Evolutionary conservation across 2,329 filamentous ascomycete species (phyloP), one percentile per base, ranked within the genome.

Genomic region (Chaetothyriales sp.): DNA sequence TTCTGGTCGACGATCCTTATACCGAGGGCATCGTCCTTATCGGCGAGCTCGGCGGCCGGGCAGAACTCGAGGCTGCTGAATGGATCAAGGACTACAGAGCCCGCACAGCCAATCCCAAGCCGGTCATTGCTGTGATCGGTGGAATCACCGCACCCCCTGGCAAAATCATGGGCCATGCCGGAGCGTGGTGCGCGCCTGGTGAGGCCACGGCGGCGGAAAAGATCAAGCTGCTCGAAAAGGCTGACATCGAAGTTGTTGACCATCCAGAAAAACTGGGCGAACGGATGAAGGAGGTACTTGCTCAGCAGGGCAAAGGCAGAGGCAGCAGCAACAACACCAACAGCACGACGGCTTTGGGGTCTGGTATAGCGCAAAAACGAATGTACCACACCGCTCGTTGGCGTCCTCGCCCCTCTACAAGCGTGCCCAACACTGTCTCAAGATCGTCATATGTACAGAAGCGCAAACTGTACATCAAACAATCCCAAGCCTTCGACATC

Each of bases 151-250:
- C 81, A n/a, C 74, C 75, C 5, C 68, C 71, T 15, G 80, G 80
- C 12, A 74, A 76, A 19, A 75, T 86, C 44, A 88, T 89, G 83
- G 85, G 85, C 8, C 85, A 90, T 63, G 83, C 84, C 8, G 85
- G 85, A 44, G 85, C 85, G 12, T 86, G 84, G 71, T 72, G 73
- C 49, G 73, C 79, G 1, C 73, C 79, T 5, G 81, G 81, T 18
- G 83, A 89, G 62, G 76, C 79, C 2, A 73, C 73, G 53, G 77
- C 80, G 0, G 67, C 71, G 42, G 72, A 74, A n/a, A 90, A 90
- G 65, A 78, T 83, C 53, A 73, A 73, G 43, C 75, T 78, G 1
- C 71, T 90, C n/a, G 69, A 80, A 62, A 69, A 74, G 50, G 83
- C 76, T 10, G 83, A 83, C 2, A 83, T 77, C 0, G 77, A 75